Evolutionary conservation across 1,139 yeast genomes (phyloP).

Genomic region (Nadsonia commutata): DNA sequence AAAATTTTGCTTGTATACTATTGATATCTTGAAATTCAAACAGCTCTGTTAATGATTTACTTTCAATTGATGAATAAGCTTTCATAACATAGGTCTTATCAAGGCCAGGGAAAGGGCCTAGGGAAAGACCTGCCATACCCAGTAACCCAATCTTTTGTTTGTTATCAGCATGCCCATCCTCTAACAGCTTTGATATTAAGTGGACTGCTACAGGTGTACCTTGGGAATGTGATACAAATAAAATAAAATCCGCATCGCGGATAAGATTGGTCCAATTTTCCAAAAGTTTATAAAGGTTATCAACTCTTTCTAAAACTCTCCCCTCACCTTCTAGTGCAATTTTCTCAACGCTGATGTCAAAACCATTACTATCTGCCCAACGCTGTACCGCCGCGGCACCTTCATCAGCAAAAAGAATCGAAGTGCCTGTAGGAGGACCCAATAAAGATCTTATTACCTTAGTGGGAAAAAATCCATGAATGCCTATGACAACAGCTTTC

Average conservation of each 20-base stretch:
- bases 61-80: conserved; percentile 84
- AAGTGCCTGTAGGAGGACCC: conserved; percentile 91
- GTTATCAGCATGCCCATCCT: conserved; percentile 43
- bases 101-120: conserved; percentile 85
- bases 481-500: conserved; percentile 69
- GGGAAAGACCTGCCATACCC: conserved; percentile 91
- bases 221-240: conserved; percentile 87
- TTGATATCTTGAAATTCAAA: conserved; percentile 75
- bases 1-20: conserved; percentile 55
- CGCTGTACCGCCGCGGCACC: conserved; percentile 64
- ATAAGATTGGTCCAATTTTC: conserved; percentile 58
- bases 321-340: conserved; percentile 93
- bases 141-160: conserved; percentile 42
- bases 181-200: conserved; percentile 55
- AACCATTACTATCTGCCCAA: conserved; percentile 51
- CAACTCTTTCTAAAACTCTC: conserved; percentile 71
- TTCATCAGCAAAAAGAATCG: conserved; percentile 70
- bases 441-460: conserved; percentile 69
- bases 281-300: conserved; percentile 59
- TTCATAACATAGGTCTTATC: conserved; percentile 73
- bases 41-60: conserved; percentile 68
- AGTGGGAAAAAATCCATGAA: conserved; percentile 92
- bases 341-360: conserved; percentile 57
- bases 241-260: conserved; percentile 66
- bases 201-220: conserved; percentile 88